phyloP scores from a whole-genome alignment of 768 basidiomycete genomes.

The Amanita rubescens region DNA sequence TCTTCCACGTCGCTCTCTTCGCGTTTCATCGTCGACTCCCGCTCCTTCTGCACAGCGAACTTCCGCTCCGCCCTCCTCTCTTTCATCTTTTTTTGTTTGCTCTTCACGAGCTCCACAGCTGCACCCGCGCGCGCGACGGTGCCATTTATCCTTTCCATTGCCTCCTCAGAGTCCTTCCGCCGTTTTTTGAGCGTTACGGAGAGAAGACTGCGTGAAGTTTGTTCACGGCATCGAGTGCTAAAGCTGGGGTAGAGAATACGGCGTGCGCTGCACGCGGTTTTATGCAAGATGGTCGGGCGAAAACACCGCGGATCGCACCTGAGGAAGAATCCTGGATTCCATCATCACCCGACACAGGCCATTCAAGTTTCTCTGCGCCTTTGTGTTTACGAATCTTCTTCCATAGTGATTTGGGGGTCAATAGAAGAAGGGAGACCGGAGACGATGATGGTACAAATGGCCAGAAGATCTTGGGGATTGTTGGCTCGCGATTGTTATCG shows the following conservation, averaged over 20 bases:
- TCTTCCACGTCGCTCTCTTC: constrained; percentile 29
- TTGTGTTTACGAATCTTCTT: constrained; percentile 79
- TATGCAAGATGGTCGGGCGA: not conserved
- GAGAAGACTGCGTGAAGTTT: constrained; percentile 85
- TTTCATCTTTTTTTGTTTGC: constrained; percentile 67
- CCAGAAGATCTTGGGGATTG: constrained; percentile 57
- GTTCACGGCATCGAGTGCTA: constrained; percentile 62
- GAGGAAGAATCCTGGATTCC: constrained; percentile 40
- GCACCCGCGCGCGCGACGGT: constrained; percentile 58
- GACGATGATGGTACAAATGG: constrained; percentile 73
- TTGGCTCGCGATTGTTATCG: constrained; percentile 25
- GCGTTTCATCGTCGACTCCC: constrained; percentile 8
- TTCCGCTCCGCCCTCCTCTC: constrained; percentile 48
- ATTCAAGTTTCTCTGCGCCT: constrained; percentile 72
- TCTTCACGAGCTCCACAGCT: constrained; percentile 44
- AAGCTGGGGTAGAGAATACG: constrained; percentile 58
- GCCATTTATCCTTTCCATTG: constrained; percentile 76
- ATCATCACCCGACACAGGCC: constrained; percentile 46
- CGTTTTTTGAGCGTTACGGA: constrained; percentile 86
- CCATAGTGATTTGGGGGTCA: constrained; percentile 66
- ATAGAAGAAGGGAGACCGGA: constrained; percentile 62
- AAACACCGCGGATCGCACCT: constrained; percentile 29
- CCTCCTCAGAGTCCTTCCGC: constrained; percentile 77
- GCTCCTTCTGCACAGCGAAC: constrained; percentile 27
- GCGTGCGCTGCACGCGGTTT: constrained; percentile 47